Percentiles rank a stretch among this genome's conserved stretches.
Conservation (phyloP, 768 basidiomycete species). For the Boletus subcaerulescens region DNA sequence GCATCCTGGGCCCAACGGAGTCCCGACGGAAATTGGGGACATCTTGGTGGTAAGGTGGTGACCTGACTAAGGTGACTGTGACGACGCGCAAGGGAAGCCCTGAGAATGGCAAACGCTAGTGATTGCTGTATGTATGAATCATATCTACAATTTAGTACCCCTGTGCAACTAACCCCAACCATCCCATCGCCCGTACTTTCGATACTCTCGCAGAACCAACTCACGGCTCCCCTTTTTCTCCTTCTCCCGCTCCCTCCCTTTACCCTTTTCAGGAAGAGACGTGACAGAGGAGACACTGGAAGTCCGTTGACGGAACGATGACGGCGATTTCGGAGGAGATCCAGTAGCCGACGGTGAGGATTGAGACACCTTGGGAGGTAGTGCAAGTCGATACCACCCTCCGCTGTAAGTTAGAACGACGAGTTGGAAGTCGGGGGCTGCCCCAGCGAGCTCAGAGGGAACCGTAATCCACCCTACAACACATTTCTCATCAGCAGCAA, state of each 20-base stretch:
- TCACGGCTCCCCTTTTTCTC: constrained; percentile 57
- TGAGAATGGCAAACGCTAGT: no score
- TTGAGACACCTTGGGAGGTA: constrained; percentile 42
- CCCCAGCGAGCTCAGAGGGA: constrained; percentile 34
- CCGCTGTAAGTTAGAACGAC: constrained; percentile 84
- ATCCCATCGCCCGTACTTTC: constrained; percentile 86
- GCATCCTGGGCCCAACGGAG: constrained; percentile 22
- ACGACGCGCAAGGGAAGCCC: no score
- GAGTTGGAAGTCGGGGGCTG: constrained; percentile 63
- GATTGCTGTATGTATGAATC: no score
- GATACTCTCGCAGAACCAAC: constrained; percentile 71
- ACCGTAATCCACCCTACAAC: constrained; percentile 82
- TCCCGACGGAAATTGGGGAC: constrained; percentile 27
- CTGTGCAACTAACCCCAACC: constrained; percentile 59
- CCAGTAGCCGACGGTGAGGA: constrained; percentile 22
- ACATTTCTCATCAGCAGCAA: constrained; percentile 80
- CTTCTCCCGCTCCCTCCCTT: constrained; percentile 55
- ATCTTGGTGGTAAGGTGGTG: constrained; percentile 9
- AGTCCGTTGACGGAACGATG: constrained; percentile 44
- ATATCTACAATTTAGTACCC: background rate
- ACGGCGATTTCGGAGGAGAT: constrained; percentile 45
- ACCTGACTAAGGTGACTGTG: no score
- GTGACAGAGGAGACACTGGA: constrained; percentile 53
- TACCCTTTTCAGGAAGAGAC: constrained; percentile 49
- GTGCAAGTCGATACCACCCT: constrained; percentile 85